phyloP scores from a whole-genome alignment of 106 monocot species.

The Gastrodia elata region DNA sequence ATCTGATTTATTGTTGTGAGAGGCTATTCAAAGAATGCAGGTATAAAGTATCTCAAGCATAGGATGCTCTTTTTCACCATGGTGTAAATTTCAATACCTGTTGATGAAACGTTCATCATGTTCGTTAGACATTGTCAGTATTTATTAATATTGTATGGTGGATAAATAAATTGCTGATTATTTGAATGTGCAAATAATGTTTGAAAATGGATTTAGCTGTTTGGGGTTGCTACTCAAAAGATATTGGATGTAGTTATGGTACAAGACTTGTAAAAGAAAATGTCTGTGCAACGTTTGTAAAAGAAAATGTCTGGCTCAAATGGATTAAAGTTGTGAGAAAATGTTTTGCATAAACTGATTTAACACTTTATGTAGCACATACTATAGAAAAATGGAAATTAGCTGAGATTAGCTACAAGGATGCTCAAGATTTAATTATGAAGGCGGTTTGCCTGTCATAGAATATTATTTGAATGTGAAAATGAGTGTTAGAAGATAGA shows the following conservation, averaged over 20 bases:
- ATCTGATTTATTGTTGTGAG: background rate
- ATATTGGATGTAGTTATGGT: background rate
- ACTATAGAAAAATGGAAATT: too few relatives aligned
- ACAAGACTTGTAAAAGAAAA: background rate
- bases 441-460: too few relatives aligned
- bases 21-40: background rate
- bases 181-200: background rate
- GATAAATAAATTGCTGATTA: too few relatives aligned
- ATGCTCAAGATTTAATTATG: too few relatives aligned
- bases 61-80: background rate
- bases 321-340: too few relatives aligned
- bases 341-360: too few relatives aligned
- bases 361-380: too few relatives aligned
- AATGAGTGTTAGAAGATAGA: background rate
- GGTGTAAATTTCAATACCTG: background rate
- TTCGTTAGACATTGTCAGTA: background rate
- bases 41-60: background rate
- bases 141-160: background rate
- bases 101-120: background rate
- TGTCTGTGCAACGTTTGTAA: too few relatives aligned
- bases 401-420: too few relatives aligned
- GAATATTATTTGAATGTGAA: constrained; percentile 1
- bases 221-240: background rate
- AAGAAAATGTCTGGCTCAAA: too few relatives aligned
- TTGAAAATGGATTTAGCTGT: background rate